Base-by-base conservation (phyloP, 768 basidiomycete genomes). In the Tricholoma hemisulphureum region DNA sequence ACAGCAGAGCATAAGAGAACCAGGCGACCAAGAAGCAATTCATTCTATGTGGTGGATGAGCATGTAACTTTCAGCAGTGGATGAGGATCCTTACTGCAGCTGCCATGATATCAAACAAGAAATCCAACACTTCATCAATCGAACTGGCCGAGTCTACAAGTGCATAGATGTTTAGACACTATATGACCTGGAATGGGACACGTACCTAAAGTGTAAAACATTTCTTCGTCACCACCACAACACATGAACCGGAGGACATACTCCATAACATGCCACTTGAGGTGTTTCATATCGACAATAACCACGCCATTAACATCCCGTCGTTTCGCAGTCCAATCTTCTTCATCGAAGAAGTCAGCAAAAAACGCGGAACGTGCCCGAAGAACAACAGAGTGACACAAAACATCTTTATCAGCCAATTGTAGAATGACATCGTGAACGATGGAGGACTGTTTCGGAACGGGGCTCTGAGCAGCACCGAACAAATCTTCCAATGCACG, bases 351-450 rank as follows among this genome's bases (percentile, higher is more conserved):
- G 72, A 99, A 88, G 29, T 83, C 83, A 9, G 84, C 75, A 67
- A 99, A 98, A 64, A 97, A 89, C 2, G 83, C 80, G 21, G 89
- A 94, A 1, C 95, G 83, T 0, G 93, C 83, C 10, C 93, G 81
- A n/a, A 99, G 78, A 16, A 98, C 69, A 9, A 77, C 68, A 0
- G 94, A 93, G 67, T 96, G 88, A 2, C 82, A 83, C 50, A 68
- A 72, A 7, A 97, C 80, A 2, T 83, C 76, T 51, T 75, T 74
- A 63, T 97, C 93, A 1, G 78, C 79, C 6, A 98, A 75, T 37
- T 80, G 75, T 6, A 99, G 69, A 9, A 91, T 72, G 14, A 94
- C 86, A 62, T 98, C 93, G 1, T 86, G 80, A 1, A 73, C 64
- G 14, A 83, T 65, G 1, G 77, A 73, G 14, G 65, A 60, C 35